Conservation (phyloP, 495 filamentous ascomycete genomes). For the Daldinia decipiens region DNA sequence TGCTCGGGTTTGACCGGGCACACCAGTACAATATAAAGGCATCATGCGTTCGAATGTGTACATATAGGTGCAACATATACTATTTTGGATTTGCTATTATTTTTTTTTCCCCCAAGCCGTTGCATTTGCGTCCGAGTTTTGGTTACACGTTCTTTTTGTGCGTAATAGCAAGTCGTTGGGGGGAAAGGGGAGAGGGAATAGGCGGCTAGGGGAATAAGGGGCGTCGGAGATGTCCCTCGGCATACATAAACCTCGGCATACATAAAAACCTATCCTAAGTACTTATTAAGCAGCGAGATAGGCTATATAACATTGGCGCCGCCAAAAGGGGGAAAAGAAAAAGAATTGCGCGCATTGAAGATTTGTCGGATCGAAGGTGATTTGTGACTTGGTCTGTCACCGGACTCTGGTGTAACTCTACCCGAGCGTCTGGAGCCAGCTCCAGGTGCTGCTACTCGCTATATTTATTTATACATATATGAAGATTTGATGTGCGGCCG, state of each 20-base stretch:
- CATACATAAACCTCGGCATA: not conserved
- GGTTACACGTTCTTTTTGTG: slow-evolving; percentile 2
- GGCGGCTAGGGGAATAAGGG: not conserved
- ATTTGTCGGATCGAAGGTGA: not conserved
- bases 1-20: slow-evolving; percentile 11
- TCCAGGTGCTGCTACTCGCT: not conserved
- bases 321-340: not conserved
- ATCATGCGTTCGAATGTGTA: slow-evolving; percentile 3
- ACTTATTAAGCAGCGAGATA: not conserved
- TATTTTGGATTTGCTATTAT: not conserved
- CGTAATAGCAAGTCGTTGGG: not conserved
- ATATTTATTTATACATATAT: not conserved
- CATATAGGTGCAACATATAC: slow-evolving; percentile 3
- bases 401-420: not conserved
- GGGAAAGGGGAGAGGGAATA: not conserved
- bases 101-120: not conserved
- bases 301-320: slow-evolving; percentile 2
- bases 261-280: not conserved
- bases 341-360: not conserved
- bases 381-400: not conserved
- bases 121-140: slow-evolving; percentile 1
- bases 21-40: not conserved
- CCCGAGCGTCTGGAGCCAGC: not conserved
- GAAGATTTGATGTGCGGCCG: not conserved
- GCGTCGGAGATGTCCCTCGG: not conserved